A percentile compares a stretch with the other conserved stretches of the same genome.
Evolutionary conservation across 2,329 filamentous ascomycete species (phyloP).

Genomic region (Curvularia eragrostidis): DNA sequence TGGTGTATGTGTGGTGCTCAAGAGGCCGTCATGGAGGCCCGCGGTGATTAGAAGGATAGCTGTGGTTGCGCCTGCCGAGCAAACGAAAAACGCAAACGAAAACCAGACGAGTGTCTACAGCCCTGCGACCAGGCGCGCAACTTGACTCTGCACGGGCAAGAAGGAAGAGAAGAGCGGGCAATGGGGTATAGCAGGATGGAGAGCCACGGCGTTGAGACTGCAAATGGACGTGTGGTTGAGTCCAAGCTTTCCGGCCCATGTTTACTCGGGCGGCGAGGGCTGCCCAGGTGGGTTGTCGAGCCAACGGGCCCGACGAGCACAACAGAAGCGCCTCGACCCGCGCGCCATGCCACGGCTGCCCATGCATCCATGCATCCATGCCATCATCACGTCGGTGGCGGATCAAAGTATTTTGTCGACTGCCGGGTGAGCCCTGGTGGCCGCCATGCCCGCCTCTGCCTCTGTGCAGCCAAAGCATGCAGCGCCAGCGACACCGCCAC

Average conservation of each 20-base stretch:
- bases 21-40: constrained; percentile 41
- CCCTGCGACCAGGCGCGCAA: constrained; percentile 31
- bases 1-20: constrained; percentile 31
- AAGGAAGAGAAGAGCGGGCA: constrained; percentile 35
- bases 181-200: constrained; percentile 26
- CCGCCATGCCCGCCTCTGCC: neutral
- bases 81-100: constrained; percentile 21
- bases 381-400: too few relatives aligned
- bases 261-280: constrained; percentile 16
- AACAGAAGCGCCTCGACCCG: neutral
- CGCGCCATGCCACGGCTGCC: neutral
- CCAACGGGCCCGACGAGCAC: constrained; percentile 27
- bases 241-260: constrained; percentile 21
- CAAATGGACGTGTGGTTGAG: constrained; percentile 29
- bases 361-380: neutral
- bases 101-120: constrained; percentile 23
- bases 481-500: constrained; percentile 5
- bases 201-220: constrained; percentile 35
- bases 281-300: constrained; percentile 15
- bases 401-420: too few relatives aligned
- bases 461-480: neutral
- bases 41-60: constrained; percentile 27
- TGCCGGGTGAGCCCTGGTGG: neutral
- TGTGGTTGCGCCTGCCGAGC: constrained; percentile 36
- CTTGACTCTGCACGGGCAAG: constrained; percentile 31